These are phyloP conservation scores for Erigeron canadensis DNA, from an alignment of 129 eudicot genomes.

Conservation along the genomic window DNA sequence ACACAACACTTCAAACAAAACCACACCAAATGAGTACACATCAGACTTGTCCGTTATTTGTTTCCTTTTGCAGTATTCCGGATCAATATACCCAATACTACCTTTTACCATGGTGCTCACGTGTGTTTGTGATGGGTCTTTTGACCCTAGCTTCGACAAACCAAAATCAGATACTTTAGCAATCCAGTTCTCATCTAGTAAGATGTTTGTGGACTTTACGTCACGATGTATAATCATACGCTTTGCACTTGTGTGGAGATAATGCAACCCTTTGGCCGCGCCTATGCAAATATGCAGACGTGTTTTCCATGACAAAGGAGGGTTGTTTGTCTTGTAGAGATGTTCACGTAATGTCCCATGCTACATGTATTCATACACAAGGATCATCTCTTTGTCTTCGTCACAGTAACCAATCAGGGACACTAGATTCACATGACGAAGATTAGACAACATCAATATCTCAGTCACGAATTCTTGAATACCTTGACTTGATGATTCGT, in stretches of 20 bases:
- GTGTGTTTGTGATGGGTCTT: slow-evolving; percentile 43
- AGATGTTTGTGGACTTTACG: slow-evolving; percentile 58
- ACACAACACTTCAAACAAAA: slow-evolving; percentile 40
- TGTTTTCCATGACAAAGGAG: slow-evolving; percentile 36
- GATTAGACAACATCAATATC: slow-evolving; percentile 7
- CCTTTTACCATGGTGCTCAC: slow-evolving; percentile 65
- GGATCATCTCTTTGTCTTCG: no score
- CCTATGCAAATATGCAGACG: slow-evolving; percentile 56
- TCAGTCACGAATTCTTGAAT: slow-evolving; percentile 52
- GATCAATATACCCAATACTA: slow-evolving; percentile 51
- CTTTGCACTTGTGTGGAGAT: slow-evolving; percentile 41
- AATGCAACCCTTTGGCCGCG: slow-evolving; percentile 40
- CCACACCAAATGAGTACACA: slow-evolving; percentile 34
- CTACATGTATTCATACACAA: no score
- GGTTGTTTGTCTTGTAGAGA: neutral
- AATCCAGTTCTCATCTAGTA: slow-evolving; percentile 59
- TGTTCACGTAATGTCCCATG: neutral
- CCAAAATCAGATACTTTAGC: slow-evolving; percentile 65
- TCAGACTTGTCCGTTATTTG: slow-evolving; percentile 47
- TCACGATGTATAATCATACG: slow-evolving; percentile 58
- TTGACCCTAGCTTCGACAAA: slow-evolving; percentile 51
- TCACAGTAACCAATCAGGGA: no score
- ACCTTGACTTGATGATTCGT: slow-evolving; percentile 60
- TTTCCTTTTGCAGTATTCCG: slow-evolving; percentile 45
- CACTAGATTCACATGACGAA: no score